Percentiles rank a stretch among this genome's conserved stretches.
Conservation (phyloP, 192 early-diverging fungal species). For the Pilaira anomala region DNA sequence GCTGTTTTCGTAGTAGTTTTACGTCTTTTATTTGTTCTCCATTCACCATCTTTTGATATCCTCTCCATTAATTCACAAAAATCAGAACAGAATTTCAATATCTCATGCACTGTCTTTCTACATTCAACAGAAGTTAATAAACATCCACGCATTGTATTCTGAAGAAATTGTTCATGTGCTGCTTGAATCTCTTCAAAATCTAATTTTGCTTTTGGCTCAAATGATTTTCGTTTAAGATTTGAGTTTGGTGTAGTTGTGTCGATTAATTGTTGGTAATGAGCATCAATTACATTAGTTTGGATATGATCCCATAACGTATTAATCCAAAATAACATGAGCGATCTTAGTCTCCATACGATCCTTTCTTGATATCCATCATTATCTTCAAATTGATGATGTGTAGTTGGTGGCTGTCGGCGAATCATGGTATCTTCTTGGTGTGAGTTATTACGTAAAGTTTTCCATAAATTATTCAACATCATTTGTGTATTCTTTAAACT, state of each 20-base stretch:
- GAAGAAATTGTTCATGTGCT: conserved; percentile 35
- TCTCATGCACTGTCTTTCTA: conserved; percentile 16
- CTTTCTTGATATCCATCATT: conserved; percentile 29
- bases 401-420: neutral
- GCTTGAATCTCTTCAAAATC: conserved; percentile 43
- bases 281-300: conserved; percentile 41
- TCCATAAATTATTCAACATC: conserved; percentile 46
- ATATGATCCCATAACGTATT: conserved; percentile 70
- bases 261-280: conserved; percentile 18
- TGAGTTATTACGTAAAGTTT: conserved; percentile 17
- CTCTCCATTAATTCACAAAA: conserved; percentile 29
- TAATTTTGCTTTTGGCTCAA: conserved; percentile 9
- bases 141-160: conserved; percentile 35
- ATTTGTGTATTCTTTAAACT: conserved; percentile 55
- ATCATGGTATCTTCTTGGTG: conserved; percentile 4
- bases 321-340: conserved; percentile 65
- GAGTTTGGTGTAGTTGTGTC: neutral
- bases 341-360: conserved; percentile 50
- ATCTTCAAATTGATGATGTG: neutral
- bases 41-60: conserved; percentile 20
- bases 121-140: conserved; percentile 30
- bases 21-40: conserved; percentile 6
- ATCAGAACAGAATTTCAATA: conserved; percentile 24
- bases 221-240: neutral
- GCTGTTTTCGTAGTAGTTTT: conserved; percentile 17